Evolutionary conservation across 1,139 yeast species (phyloP).

Genomic region (Wickerhamiella infanticola): DNA sequence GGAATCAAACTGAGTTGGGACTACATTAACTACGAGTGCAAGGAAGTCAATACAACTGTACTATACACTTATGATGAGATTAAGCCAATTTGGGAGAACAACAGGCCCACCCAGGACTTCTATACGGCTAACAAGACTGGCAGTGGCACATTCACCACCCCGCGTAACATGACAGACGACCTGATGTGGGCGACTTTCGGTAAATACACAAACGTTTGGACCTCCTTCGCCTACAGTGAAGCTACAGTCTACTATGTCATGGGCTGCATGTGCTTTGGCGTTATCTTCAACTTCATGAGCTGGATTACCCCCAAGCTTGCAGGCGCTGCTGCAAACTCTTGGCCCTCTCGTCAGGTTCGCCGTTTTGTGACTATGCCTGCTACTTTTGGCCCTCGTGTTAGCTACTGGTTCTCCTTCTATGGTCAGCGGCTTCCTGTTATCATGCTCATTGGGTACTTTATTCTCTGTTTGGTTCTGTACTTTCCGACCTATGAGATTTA

Average conservation of each 20-base stretch:
- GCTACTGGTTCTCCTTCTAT: slow-evolving; percentile 1
- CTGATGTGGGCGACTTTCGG: neutral
- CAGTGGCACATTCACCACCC: neutral
- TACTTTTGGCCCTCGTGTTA: neutral
- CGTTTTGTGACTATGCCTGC: slow-evolving; percentile 6
- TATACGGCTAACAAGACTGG: neutral
- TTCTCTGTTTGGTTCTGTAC: slow-evolving; percentile 2
- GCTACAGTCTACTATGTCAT: slow-evolving; percentile 6
- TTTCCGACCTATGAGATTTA: neutral
- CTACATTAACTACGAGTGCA: neutral
- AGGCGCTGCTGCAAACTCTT: neutral
- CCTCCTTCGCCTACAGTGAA: slow-evolving; percentile 3
- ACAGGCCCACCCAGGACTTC: neutral
- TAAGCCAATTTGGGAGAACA: neutral
- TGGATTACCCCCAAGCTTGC: slow-evolving; percentile 1
- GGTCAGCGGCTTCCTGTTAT: slow-evolving; percentile 5
- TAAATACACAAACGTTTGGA: neutral
- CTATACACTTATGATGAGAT: neutral
- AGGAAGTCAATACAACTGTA: neutral
- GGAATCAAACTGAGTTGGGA: neutral
- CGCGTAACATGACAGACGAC: neutral
- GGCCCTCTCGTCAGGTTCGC: neutral
- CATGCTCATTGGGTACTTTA: slow-evolving; percentile 1
- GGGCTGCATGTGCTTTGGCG: slow-evolving; percentile 6
- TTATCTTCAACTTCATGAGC: slow-evolving; percentile 5